Base-by-base conservation (phyloP, 495 filamentous ascomycete species). In the Penicillium bialowiezense region DNA sequence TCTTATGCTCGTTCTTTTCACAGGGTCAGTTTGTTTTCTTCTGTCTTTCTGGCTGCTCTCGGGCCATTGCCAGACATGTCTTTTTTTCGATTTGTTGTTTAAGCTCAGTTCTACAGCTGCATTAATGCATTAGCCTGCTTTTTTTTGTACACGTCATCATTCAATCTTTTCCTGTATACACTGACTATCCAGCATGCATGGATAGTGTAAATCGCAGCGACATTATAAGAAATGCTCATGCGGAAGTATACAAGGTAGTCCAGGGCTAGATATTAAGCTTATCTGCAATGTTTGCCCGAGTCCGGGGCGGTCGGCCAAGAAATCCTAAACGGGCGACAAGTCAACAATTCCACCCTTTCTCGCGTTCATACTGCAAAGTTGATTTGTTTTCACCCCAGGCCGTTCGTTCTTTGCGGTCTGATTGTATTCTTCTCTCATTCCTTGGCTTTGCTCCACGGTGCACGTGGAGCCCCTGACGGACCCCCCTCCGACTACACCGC, bases 381-480 rank as follows among this genome's bases (percentile, higher is more conserved):
- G n/a, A 14, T 43, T 32, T 34, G 10, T 33, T 44, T 33, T 15
- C 9, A 20, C 23, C 20, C 4, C 9, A 18, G 29, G 43, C 19
- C 32, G 43, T 24, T 14, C 43, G 21, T 35, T 45, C 32, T 36
- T 45, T 45, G 43, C 45, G 28, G 33, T 28, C 34, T 47, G n/a
- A 24, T 23, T 43, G 45, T 19, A 26, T 15, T 42, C 45, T 24
- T 26, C 2, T 12, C 26, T 40, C 29, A 31, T 50, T 41, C n/a
- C 41, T 39, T 47, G 23, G 29, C 51, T 48, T 41, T 48, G 45
- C 35, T 48, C 35, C 24, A 40, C 34, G 44, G 24, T 48, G 45
- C 45, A 39, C 45, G 45, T 48, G 45, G 45, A 48, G 34, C 45
- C 44, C 51, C 55, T 58, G 54, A 49, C 61, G 58, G 60, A 63